Percentiles rank a stretch among this genome's conserved stretches.
phyloP scores from a whole-genome alignment of 2,329 filamentous ascomycete species.

The Juglanconis juglandina region DNA sequence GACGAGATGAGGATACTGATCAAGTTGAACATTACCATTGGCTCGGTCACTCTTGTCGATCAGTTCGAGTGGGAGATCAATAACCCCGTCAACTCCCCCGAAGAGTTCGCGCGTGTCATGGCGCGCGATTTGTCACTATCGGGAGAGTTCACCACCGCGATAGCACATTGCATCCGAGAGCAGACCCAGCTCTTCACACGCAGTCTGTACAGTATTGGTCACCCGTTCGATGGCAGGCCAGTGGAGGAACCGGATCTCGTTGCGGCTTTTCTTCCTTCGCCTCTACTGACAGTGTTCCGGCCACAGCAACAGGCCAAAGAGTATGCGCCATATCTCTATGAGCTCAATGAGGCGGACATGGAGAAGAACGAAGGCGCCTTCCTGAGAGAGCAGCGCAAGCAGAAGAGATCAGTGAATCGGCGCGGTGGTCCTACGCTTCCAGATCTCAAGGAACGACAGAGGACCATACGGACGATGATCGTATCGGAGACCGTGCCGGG shows the following conservation, averaged over 20 bases:
- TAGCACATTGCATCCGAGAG: constrained; percentile 95
- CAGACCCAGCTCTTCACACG: constrained; percentile 92
- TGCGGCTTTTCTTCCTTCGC: constrained; percentile 79
- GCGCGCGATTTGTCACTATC: constrained; percentile 83
- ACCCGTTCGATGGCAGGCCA: constrained; percentile 90
- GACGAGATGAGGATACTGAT: constrained; percentile 97
- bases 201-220: constrained; percentile 86
- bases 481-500: constrained; percentile 92
- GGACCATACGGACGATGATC: constrained; percentile 87
- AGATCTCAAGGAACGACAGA: constrained; percentile 92
- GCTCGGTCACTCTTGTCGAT: constrained; percentile 87
- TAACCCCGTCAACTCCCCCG: constrained; percentile 86
- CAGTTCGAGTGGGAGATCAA: constrained; percentile 99
- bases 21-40: constrained; percentile 97
- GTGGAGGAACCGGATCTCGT: constrained; percentile 89
- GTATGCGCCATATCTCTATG: constrained; percentile 88
- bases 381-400: constrained; percentile 85
- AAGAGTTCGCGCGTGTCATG: constrained; percentile 90
- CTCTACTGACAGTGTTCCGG: constrained; percentile 77
- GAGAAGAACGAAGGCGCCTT: constrained; percentile 90
- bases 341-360: constrained; percentile 84
- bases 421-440: constrained; percentile 88
- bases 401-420: constrained; percentile 93
- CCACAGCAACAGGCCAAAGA: constrained; percentile 92
- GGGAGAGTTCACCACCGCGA: constrained; percentile 94